These are phyloP conservation scores for Agarophyton chilense DNA, from an alignment of 23 red algal genomes.

Conservation along the genomic window DNA sequence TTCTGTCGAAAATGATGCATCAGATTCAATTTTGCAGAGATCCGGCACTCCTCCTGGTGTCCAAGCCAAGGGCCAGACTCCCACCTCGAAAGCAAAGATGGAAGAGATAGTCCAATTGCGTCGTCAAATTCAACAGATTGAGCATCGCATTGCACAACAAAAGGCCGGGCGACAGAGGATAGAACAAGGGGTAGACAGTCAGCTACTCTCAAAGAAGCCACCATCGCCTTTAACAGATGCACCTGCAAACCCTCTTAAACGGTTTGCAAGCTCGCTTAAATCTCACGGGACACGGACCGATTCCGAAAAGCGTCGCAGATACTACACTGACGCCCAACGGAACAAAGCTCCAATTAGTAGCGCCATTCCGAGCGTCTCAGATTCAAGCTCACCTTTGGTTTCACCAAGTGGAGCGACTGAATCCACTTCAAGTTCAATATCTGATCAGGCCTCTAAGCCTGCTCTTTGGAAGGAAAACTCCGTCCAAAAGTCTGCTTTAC, in stretches of 20 bases:
- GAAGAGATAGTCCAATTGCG: constrained; percentile 6
- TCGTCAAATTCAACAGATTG: constrained; percentile 15
- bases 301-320: constrained; percentile 9
- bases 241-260: background rate
- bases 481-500: background rate
- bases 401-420: background rate
- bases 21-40: background rate
- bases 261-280: background rate
- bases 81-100: background rate
- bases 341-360: background rate
- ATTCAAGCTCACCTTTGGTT: background rate
- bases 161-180: background rate
- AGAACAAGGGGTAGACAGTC: background rate
- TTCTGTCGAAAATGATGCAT: background rate
- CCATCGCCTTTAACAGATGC: background rate
- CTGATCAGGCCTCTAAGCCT: background rate
- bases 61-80: background rate
- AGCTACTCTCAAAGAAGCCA: background rate
- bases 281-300: background rate
- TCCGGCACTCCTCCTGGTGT: background rate
- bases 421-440: constrained; percentile 4
- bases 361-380: background rate
- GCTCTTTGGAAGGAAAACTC: constrained; percentile 16
- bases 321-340: background rate
- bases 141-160: constrained; percentile 14